Evolutionary conservation across 352 stramenopile species (phyloP).

Genomic region (Phytophthora pini): DNA sequence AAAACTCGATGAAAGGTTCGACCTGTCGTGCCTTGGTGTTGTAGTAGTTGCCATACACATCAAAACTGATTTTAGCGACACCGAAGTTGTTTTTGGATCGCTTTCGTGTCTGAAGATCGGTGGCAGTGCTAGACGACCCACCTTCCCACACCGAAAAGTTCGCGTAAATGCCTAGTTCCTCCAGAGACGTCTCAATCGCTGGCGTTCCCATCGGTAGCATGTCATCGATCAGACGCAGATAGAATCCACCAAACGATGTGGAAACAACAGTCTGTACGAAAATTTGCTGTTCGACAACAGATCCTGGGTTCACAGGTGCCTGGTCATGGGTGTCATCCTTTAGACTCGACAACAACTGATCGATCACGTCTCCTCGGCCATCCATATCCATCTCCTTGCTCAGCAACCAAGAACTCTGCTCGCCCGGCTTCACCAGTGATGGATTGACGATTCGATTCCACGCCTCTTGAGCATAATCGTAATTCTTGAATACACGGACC

Average conservation of each 20-base stretch:
- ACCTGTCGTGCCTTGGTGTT: constrained; percentile 77
- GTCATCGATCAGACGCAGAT: constrained; percentile 86
- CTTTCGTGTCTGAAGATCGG: constrained; percentile 49
- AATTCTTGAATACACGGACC: constrained; percentile 86
- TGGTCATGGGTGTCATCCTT: constrained; percentile 45
- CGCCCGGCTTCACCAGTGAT: constrained; percentile 66
- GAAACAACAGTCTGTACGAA: constrained; percentile 83
- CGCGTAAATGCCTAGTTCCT: constrained; percentile 78
- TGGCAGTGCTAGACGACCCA: constrained; percentile 22
- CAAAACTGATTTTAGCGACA: constrained; percentile 77
- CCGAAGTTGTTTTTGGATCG: constrained; percentile 73
- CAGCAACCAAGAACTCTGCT: constrained; percentile 77
- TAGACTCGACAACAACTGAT: constrained; percentile 81
- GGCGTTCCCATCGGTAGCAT: constrained; percentile 75
- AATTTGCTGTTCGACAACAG: constrained; percentile 47
- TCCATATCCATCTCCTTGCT: constrained; percentile 86
- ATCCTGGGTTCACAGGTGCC: constrained; percentile 20
- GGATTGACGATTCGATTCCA: constrained; percentile 86
- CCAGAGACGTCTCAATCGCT: constrained; percentile 81
- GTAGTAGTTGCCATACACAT: constrained; percentile 91
- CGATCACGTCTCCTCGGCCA: constrained; percentile 71
- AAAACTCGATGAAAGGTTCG: constrained; percentile 89
- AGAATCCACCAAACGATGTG: constrained; percentile 88
- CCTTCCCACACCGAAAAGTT: constrained; percentile 82
- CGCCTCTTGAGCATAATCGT: constrained; percentile 88